These are phyloP conservation scores for Coniella vitis DNA, from an alignment of 2,329 filamentous ascomycete species.

Conservation along the genomic window DNA sequence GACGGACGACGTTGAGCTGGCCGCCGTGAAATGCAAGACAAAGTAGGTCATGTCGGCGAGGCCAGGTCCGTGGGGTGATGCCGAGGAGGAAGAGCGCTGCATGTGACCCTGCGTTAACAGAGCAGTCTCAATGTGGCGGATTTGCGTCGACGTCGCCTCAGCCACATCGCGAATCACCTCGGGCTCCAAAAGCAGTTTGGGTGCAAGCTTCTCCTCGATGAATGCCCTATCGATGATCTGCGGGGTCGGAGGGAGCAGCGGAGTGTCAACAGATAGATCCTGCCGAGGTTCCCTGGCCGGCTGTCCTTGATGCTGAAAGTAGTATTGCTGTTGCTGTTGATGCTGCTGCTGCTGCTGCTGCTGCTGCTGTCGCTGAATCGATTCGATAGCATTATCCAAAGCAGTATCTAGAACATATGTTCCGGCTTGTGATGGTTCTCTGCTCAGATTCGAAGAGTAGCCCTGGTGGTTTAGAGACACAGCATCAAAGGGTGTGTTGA, in stretches of 20 bases:
- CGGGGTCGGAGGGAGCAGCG: conserved; percentile 9
- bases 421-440: neutral
- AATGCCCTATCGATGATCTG: conserved; percentile 27
- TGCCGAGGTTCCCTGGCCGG: neutral
- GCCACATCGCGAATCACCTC: conserved; percentile 40
- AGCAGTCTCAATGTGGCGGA: conserved; percentile 40
- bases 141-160: conserved; percentile 41
- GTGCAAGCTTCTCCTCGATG: conserved; percentile 33
- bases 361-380: conserved; percentile 4
- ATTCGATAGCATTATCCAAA: conserved; percentile 1
- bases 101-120: conserved; percentile 25
- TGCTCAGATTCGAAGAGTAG: neutral
- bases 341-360: conserved; percentile 1
- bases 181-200: conserved; percentile 35
- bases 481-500: neutral
- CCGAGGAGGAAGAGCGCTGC: conserved; percentile 1
- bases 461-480: neutral
- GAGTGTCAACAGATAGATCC: conserved; percentile 3
- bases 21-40: conserved; percentile 38
- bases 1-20: conserved; percentile 14
- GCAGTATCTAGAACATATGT: neutral
- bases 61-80: conserved; percentile 23
- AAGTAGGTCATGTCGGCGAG: conserved; percentile 42
- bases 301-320: neutral
- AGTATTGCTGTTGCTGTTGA: neutral